Evolutionary conservation across 768 basidiomycete species (phyloP), one percentile per base, ranked within the genome.

Genomic region (Nidularia pulvinata): DNA sequence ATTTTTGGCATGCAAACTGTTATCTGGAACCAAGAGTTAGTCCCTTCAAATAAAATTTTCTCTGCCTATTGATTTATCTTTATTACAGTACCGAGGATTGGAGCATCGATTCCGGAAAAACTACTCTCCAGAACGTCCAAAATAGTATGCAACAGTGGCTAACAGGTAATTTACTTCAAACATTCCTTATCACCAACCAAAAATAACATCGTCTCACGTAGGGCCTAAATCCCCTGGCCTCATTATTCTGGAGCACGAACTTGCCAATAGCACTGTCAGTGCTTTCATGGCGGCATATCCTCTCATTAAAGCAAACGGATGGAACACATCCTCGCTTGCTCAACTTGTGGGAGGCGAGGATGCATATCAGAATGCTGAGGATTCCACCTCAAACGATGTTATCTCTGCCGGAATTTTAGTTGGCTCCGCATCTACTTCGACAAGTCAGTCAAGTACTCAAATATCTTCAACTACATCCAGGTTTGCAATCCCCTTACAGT

Each of bases 21-120:
- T 51, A 70, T 92, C 59, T 98, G 95, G 95, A 95, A 96, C 69
- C 82, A 86, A 55, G 95, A 95, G 89, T 91, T 70, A 50, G 82
- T 42, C 37, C 25, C 30, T 48, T 10, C 14, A 32, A n/a, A 32
- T 43, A 16, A 11, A 16, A n/a, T 48, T 50, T 52, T 39, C 43
- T 45, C 10, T 49, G 22, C 53, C 32, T 16, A 57, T 13, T 47
- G 46, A 7, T 49, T 6, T 37, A 36, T 16, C 30, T 49, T 51
- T 46, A 9, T 46, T 47, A 16, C 19, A 91, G 89, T 63, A 86
- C 92, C 11, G 67, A 72, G 25, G 93, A 95, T 67, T 95, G 93
- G 93, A 79, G 79, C 44, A 69, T 92, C 44, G 72, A 71, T 35
- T 55, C 63, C 22, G 65, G 65, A 1, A 67, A 65, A 49, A 83